phyloP scores from a whole-genome alignment of 2,329 filamentous ascomycete species.

The Atkinsonella hypoxylon region DNA sequence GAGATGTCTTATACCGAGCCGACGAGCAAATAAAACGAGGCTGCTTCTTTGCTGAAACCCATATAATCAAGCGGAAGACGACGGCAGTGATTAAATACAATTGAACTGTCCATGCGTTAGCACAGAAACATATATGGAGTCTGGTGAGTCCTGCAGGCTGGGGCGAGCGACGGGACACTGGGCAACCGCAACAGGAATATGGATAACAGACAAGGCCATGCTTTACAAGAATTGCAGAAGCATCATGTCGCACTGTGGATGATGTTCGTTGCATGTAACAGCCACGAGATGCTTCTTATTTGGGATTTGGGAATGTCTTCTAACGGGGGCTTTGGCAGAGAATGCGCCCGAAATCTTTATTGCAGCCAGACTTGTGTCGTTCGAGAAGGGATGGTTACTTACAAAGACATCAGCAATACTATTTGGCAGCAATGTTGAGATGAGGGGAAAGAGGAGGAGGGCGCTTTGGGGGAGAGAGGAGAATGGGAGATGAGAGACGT shows the following conservation, averaged over 20 bases:
- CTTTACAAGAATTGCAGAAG: background rate
- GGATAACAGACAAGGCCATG: background rate
- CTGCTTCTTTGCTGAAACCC: background rate
- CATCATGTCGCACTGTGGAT: background rate
- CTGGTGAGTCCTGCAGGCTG: background rate
- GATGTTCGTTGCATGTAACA: background rate
- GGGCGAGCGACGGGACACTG: background rate
- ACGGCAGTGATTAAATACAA: background rate
- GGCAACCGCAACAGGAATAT: background rate
- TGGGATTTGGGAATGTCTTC: background rate
- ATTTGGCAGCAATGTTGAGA: background rate
- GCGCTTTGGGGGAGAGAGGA: background rate
- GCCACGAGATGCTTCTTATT: background rate
- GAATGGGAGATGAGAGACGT: background rate
- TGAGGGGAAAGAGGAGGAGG: background rate
- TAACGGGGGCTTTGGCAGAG: background rate
- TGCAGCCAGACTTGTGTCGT: background rate
- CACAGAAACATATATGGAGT: background rate
- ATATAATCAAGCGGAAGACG: background rate
- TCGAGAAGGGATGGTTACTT: background rate
- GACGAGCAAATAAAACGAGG: background rate
- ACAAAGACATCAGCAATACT: background rate
- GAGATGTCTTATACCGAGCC: background rate
- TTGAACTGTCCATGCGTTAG: background rate
- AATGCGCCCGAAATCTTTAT: background rate